Percentiles rank a stretch among this genome's conserved stretches.
These are phyloP conservation scores for Gloeopeniophorella convolvens DNA, from an alignment of 768 basidiomycete species.

Conservation along the genomic window DNA sequence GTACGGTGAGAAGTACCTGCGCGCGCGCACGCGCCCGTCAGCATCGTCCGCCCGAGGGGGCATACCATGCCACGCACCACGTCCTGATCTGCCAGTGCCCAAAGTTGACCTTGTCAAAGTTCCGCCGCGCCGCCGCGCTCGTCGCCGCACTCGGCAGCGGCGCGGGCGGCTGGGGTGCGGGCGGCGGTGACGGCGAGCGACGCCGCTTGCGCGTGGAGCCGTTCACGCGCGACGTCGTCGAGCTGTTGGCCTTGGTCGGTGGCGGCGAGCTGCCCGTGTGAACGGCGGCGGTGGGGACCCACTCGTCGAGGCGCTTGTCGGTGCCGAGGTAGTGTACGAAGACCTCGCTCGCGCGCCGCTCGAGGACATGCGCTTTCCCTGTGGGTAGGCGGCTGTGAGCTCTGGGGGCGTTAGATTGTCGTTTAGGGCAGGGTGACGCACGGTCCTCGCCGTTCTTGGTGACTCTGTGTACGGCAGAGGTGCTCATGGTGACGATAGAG, in stretches of 20 bases:
- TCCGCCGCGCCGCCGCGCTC: conserved; percentile 45
- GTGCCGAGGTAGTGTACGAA: conserved; percentile 69
- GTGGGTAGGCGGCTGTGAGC: conserved; percentile 11
- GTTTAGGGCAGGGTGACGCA: conserved; percentile 24
- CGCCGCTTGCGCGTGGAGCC: conserved; percentile 25
- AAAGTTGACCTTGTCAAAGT: conserved; percentile 83
- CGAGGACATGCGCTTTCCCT: conserved; percentile 48
- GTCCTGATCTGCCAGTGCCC: conserved; percentile 84
- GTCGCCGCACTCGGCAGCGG: conserved; percentile 6
- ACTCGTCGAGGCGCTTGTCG: conserved; percentile 72
- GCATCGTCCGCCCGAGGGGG: neutral
- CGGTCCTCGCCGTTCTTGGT: conserved; percentile 32
- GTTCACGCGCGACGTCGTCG: conserved; percentile 20
- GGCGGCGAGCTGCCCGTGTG: conserved; percentile 21
- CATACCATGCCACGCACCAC: conserved; percentile 76
- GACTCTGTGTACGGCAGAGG: conserved; percentile 20
- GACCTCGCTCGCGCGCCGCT: conserved; percentile 43
- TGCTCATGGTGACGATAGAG: conserved; percentile 2
- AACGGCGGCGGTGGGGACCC: conserved; percentile 47
- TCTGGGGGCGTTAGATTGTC: conserved; percentile 10
- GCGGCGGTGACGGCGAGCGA: conserved; percentile 7
- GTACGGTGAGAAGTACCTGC: conserved; percentile 92
- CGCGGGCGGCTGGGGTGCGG: conserved; percentile 1
- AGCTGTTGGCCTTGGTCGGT: conserved; percentile 25
- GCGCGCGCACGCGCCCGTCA: neutral